Conservation (phyloP, 1,284 basidiomycete species). For the Rhodotorula glutinis region DNA sequence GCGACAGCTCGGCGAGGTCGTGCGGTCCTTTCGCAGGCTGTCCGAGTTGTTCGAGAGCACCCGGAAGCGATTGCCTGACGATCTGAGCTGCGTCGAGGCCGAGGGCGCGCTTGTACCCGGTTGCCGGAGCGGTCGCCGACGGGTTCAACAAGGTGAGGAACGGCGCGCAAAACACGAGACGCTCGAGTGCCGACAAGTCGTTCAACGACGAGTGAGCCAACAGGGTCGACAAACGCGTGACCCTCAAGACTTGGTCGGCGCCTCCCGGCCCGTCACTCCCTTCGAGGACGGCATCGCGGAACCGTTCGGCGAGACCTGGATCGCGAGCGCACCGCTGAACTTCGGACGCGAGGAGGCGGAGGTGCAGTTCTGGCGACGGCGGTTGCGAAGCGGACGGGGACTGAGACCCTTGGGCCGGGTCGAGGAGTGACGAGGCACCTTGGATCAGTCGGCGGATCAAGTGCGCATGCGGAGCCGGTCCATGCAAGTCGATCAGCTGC, state of each 20-base stretch:
- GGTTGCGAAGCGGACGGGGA: slow-evolving; percentile 24
- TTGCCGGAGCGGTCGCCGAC: slow-evolving; percentile 6
- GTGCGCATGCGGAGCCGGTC: slow-evolving; percentile 89
- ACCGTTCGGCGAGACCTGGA: slow-evolving; percentile 77
- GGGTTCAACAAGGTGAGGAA: slow-evolving; percentile 60
- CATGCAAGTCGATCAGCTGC: slow-evolving; percentile 89
- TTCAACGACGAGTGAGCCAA: slow-evolving; percentile 69
- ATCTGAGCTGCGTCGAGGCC: slow-evolving; percentile 35
- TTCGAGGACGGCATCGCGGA: slow-evolving; percentile 78
- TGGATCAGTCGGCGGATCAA: slow-evolving; percentile 89
- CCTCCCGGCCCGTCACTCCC: slow-evolving; percentile 55
- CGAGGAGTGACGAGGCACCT: slow-evolving; percentile 57
- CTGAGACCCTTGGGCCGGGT: slow-evolving; percentile 55
- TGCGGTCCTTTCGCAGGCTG: slow-evolving; percentile 55
- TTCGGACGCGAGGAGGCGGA: slow-evolving; percentile 79
- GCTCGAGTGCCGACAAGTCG: slow-evolving; percentile 72
- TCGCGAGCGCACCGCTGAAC: slow-evolving; percentile 78
- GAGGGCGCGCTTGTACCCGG: slow-evolving; percentile 28
- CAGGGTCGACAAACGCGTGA: slow-evolving; percentile 66
- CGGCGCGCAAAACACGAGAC: slow-evolving; percentile 68
- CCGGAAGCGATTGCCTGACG: slow-evolving; percentile 21
- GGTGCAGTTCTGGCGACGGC: slow-evolving; percentile 61
- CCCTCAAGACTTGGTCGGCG: slow-evolving; percentile 49
- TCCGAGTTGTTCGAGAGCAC: slow-evolving; percentile 33
- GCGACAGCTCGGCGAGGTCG: slow-evolving; percentile 71